These are phyloP conservation scores for Petunia secreta DNA, from an alignment of 257 asterid genomes.

Conservation along the genomic window DNA sequence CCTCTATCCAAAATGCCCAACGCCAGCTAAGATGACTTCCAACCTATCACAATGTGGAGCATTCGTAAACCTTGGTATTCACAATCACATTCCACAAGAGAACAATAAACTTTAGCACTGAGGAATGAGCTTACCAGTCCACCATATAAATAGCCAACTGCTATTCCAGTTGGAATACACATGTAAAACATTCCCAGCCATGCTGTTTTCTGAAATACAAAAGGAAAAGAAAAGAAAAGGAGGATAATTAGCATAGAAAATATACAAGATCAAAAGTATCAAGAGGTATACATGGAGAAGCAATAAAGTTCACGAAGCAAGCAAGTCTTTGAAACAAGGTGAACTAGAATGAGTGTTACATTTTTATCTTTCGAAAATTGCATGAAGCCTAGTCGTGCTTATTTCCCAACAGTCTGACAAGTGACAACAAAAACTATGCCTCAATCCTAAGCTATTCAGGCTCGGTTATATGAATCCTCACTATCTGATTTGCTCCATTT, in stretches of 20 bases:
- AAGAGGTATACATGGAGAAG: not conserved
- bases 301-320: not conserved
- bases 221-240: not conserved
- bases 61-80: not conserved
- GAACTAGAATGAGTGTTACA: not conserved
- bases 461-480: not conserved
- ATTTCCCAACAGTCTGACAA: not conserved
- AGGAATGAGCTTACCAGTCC: constrained; percentile 61
- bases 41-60: constrained; percentile 44
- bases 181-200: constrained; percentile 97
- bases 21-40: constrained; percentile 74
- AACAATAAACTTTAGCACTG: constrained; percentile 26
- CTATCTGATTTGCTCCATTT: not conserved
- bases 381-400: not conserved
- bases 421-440: not conserved
- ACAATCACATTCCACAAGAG: constrained; percentile 16
- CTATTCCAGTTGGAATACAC: constrained; percentile 95
- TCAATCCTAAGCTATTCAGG: not conserved
- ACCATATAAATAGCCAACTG: constrained; percentile 94
- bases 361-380: not conserved
- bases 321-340: not conserved
- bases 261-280: no score
- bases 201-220: constrained; percentile 86
- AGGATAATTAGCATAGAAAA: not conserved
- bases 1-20: constrained; percentile 88